These are phyloP conservation scores for Chrysoporthe puriensis DNA, from an alignment of 2,329 filamentous ascomycete genomes.

Conservation along the genomic window DNA sequence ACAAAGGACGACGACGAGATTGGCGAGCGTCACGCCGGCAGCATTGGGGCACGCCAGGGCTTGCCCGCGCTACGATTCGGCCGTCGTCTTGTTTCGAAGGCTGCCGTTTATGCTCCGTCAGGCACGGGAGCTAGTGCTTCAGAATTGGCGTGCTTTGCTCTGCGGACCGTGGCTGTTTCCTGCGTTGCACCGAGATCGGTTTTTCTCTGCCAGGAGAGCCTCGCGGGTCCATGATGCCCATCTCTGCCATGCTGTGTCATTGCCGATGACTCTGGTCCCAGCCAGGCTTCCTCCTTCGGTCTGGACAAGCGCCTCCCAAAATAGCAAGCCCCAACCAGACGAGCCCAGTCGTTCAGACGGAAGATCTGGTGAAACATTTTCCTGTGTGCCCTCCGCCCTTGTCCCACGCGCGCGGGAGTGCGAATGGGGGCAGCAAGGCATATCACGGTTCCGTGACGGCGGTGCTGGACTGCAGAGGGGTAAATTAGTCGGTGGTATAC, in stretches of 20 bases:
- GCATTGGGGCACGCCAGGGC: neutral
- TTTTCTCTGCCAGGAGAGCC: constrained; percentile 6
- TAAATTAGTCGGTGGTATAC: neutral
- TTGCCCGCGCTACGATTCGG: neutral
- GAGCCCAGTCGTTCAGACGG: constrained; percentile 10
- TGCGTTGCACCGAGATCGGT: constrained; percentile 12
- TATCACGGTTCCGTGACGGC: constrained; percentile 1
- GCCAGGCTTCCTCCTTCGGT: constrained; percentile 16
- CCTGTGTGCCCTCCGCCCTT: constrained; percentile 8
- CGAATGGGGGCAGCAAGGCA: constrained; percentile 4
- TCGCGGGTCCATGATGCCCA: too few relatives aligned
- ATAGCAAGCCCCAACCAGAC: constrained; percentile 26
- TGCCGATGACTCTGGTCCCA: constrained; percentile 2
- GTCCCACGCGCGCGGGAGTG: constrained; percentile 17
- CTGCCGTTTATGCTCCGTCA: constrained; percentile 9
- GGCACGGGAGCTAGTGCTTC: constrained; percentile 25
- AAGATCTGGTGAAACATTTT: constrained; percentile 24
- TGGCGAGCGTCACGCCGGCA: constrained; percentile 23
- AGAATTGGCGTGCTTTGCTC: constrained; percentile 9
- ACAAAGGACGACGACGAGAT: constrained; percentile 21
- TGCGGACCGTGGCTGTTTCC: neutral
- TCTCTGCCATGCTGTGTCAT: too few relatives aligned
- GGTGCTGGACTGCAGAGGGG: constrained; percentile 6
- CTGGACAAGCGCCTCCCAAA: constrained; percentile 25
- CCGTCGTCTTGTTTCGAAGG: constrained; percentile 21